phyloP scores from a whole-genome alignment of 2,329 filamentous ascomycete genomes.

The Endoconidiophora polonica region DNA sequence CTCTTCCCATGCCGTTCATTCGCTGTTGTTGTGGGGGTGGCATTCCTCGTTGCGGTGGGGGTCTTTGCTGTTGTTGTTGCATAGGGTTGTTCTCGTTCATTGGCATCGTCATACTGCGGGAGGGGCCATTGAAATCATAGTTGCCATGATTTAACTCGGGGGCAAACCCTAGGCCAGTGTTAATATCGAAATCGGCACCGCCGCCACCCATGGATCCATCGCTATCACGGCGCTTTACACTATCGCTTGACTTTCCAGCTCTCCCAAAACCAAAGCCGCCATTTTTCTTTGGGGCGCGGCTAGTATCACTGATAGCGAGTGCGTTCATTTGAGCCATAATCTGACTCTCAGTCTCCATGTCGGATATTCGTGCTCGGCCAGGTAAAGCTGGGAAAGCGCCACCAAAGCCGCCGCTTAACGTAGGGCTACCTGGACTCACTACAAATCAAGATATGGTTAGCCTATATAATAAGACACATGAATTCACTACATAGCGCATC shows the following conservation, averaged over 20 bases:
- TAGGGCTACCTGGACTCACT: conserved; percentile 1
- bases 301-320: conserved; percentile 5
- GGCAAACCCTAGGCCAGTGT: conserved; percentile 21
- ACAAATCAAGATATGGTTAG: neutral
- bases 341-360: conserved; percentile 10
- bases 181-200: conserved; percentile 19
- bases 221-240: conserved; percentile 5
- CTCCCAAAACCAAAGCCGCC: conserved; percentile 11
- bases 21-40: conserved; percentile 19
- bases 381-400: conserved; percentile 9
- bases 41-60: conserved; percentile 16
- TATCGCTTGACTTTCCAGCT: neutral
- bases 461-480: neutral
- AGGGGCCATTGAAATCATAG: conserved; percentile 32
- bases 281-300: neutral
- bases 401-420: conserved; percentile 8
- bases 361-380: conserved; percentile 7
- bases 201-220: conserved; percentile 19
- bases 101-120: conserved; percentile 47
- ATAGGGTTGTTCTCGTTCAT: conserved; percentile 24
- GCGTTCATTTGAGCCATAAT: conserved; percentile 12
- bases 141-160: conserved; percentile 15
- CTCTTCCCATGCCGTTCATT: conserved; percentile 30
- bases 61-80: conserved; percentile 19
- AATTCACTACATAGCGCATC: too few relatives aligned